A percentile compares a stretch with the other conserved stretches of the same genome.
Conservation (phyloP, 2,329 filamentous ascomycete genomes). For the Alternaria incomplexa region DNA sequence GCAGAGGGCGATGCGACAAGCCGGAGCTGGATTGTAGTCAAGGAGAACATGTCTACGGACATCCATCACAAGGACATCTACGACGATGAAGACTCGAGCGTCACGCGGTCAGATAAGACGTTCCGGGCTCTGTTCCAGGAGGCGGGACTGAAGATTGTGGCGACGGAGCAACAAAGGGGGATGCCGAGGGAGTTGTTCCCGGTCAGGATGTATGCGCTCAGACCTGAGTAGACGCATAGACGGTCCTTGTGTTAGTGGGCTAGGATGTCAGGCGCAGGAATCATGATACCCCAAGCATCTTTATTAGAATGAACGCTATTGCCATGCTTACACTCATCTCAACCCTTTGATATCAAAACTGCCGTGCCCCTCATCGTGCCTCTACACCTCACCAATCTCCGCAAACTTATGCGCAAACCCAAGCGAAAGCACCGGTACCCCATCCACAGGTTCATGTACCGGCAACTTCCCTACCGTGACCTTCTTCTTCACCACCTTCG, state of each 20-base stretch:
- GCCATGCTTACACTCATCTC: background rate
- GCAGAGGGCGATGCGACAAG: slow-evolving; percentile 41
- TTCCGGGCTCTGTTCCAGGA: slow-evolving; percentile 72
- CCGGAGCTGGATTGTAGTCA: slow-evolving; percentile 69
- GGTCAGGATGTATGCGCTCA: slow-evolving; percentile 79
- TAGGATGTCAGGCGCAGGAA: slow-evolving; percentile 3
- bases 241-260: background rate
- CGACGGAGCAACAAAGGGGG: slow-evolving; percentile 56
- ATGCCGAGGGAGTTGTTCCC: slow-evolving; percentile 74
- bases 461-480: slow-evolving; percentile 5
- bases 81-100: slow-evolving; percentile 76
- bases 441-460: slow-evolving; percentile 20
- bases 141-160: slow-evolving; percentile 67
- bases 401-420: slow-evolving; percentile 34
- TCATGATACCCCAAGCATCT: slow-evolving; percentile 7
- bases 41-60: slow-evolving; percentile 76
- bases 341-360: background rate
- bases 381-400: slow-evolving; percentile 23
- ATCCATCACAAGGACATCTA: slow-evolving; percentile 67
- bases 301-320: background rate
- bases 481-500: slow-evolving; percentile 10
- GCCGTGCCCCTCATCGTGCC: background rate
- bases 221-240: slow-evolving; percentile 50
- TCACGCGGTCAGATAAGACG: slow-evolving; percentile 77
- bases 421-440: slow-evolving; percentile 28